A percentile compares a stretch with the other conserved stretches of the same genome.
Conservation (phyloP, 2,329 filamentous ascomycete species). For the Macrophomina phaseolina region DNA sequence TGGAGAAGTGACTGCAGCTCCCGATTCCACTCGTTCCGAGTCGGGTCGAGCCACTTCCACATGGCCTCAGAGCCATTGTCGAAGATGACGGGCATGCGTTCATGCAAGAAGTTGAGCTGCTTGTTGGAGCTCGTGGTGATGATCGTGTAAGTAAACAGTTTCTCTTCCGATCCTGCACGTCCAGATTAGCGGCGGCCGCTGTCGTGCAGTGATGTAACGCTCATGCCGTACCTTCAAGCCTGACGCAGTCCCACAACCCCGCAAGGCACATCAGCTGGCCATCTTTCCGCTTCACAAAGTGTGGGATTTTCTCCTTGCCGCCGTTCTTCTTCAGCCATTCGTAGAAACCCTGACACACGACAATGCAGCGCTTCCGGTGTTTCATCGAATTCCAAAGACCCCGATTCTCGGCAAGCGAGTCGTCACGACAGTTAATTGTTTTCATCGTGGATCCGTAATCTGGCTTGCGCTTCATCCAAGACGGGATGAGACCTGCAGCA, state of each 20-base stretch:
- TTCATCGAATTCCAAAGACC: slow-evolving; percentile 97
- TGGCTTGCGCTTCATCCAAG: slow-evolving; percentile 86
- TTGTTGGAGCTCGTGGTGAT: slow-evolving; percentile 89
- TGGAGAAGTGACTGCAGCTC: slow-evolving; percentile 80
- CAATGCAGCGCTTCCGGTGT: slow-evolving; percentile 82
- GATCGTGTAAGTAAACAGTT: slow-evolving; percentile 87
- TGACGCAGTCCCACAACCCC: slow-evolving; percentile 87
- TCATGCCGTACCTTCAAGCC: slow-evolving; percentile 69
- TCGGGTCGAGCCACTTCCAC: slow-evolving; percentile 79
- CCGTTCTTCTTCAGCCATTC: slow-evolving; percentile 88
- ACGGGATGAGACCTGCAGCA: slow-evolving; percentile 74
- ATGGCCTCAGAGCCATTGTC: slow-evolving; percentile 75
- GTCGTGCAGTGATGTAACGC: slow-evolving; percentile 28
- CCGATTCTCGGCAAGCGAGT: slow-evolving; percentile 75
- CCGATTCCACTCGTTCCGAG: slow-evolving; percentile 71
- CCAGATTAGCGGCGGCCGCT: slow-evolving; percentile 32
- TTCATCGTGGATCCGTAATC: slow-evolving; percentile 79
- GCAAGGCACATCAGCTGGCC: slow-evolving; percentile 86
- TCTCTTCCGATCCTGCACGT: slow-evolving; percentile 64
- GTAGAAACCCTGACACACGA: slow-evolving; percentile 91
- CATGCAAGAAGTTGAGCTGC: slow-evolving; percentile 84
- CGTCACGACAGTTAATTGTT: slow-evolving; percentile 94
- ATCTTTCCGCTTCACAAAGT: slow-evolving; percentile 83
- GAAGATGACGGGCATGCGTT: slow-evolving; percentile 94
- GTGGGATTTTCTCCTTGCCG: slow-evolving; percentile 79